These are phyloP conservation scores for Clavispora asparagi DNA, from an alignment of 805 yeast species.

Conservation along the genomic window DNA sequence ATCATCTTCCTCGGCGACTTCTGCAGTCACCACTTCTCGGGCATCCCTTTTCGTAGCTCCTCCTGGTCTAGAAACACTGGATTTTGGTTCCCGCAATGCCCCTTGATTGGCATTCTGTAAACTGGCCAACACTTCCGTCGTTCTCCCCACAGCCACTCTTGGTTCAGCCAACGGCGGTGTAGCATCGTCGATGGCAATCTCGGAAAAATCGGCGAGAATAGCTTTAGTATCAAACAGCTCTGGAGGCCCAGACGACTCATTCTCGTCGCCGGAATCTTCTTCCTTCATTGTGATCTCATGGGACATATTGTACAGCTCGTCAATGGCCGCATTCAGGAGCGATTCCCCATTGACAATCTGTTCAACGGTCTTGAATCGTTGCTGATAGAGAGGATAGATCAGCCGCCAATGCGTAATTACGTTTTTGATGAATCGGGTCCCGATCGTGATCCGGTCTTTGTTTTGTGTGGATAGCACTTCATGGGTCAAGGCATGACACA, in stretches of 20 bases:
- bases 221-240: neutral
- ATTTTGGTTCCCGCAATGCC: neutral
- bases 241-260: neutral
- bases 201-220: neutral
- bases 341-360: conserved; percentile 13
- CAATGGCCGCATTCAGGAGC: conserved; percentile 8
- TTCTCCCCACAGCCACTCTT: neutral
- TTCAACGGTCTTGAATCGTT: conserved; percentile 11
- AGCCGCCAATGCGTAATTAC: conserved; percentile 47
- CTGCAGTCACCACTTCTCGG: no score
- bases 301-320: conserved; percentile 29
- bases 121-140: neutral
- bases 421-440: conserved; percentile 49
- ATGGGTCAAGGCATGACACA: conserved; percentile 55
- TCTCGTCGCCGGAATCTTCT: conserved; percentile 9
- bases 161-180: neutral
- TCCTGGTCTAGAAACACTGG: neutral
- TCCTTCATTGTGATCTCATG: conserved; percentile 29
- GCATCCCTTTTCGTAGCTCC: neutral
- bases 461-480: conserved; percentile 34
- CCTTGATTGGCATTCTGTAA: neutral
- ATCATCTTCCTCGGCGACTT: no score
- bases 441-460: conserved; percentile 45
- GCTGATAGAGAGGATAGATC: conserved; percentile 16
- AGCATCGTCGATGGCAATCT: neutral